phyloP scores from a whole-genome alignment of 257 asterid species.

The Penstemon newberryi region DNA sequence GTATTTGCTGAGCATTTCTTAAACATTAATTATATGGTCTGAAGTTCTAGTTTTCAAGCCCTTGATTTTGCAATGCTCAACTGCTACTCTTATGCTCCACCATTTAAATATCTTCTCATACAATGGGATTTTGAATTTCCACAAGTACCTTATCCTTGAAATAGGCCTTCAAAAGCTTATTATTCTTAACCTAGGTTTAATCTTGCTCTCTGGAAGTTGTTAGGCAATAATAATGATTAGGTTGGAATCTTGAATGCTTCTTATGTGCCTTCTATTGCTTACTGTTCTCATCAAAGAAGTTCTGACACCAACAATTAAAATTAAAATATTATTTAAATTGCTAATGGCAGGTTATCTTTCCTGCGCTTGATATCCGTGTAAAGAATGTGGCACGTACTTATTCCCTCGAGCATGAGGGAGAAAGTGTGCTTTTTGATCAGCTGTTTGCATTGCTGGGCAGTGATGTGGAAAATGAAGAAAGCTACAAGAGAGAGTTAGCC shows the following conservation, averaged over 20 bases:
- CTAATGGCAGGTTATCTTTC: conserved; percentile 56
- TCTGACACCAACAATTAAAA: neutral
- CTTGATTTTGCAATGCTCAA: neutral
- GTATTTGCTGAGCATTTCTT: neutral
- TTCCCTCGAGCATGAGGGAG: conserved; percentile 99
- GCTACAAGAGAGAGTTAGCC: conserved; percentile 87
- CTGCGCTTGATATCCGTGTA: conserved; percentile 97
- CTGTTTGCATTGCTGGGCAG: conserved; percentile 70
- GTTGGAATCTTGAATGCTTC: conserved; percentile 20
- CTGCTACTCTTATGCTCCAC: neutral
- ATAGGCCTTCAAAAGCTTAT: neutral
- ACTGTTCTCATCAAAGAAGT: conserved; percentile 6
- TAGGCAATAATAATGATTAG: conserved; percentile 5
- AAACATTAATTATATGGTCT: too few relatives aligned
- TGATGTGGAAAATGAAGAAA: conserved; percentile 65
- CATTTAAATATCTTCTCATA: neutral
- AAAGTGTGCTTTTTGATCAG: conserved; percentile 92
- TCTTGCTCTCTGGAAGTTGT: conserved; percentile 3
- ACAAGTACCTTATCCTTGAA: neutral
- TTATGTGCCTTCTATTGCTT: conserved; percentile 15
- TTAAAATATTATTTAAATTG: conserved; percentile 7
- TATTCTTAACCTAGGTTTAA: conserved; percentile 1
- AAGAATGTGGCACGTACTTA: conserved; percentile 97
- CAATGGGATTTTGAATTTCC: neutral
- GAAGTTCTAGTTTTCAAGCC: neutral